Percentiles rank a stretch among this genome's conserved stretches.
These are phyloP conservation scores for Conticribra weissflogii DNA, from an alignment of 108 stramenopile genomes.

Conservation along the genomic window DNA sequence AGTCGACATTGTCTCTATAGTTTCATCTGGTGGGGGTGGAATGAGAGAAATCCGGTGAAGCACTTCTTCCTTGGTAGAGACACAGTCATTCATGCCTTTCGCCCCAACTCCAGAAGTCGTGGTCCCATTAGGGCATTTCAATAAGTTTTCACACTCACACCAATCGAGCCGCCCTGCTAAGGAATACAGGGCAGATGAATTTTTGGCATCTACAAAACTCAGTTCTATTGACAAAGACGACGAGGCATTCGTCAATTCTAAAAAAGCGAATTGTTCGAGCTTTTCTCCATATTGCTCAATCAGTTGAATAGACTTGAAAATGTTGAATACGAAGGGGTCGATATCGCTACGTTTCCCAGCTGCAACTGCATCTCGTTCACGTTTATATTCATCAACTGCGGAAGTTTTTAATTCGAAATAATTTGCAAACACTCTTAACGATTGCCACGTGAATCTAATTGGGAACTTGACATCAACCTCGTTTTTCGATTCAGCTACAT, in stretches of 20 bases:
- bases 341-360: slow-evolving; percentile 42
- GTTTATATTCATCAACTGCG: slow-evolving; percentile 52
- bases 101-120: slow-evolving; percentile 32
- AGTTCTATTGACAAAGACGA: slow-evolving; percentile 10
- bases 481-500: background rate
- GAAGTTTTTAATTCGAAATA: slow-evolving; percentile 55
- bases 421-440: slow-evolving; percentile 40
- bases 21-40: slow-evolving; percentile 7
- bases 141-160: slow-evolving; percentile 75
- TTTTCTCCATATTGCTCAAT: slow-evolving; percentile 76
- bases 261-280: slow-evolving; percentile 39
- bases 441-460: slow-evolving; percentile 60
- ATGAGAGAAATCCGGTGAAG: slow-evolving; percentile 39
- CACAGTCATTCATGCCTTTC: slow-evolving; percentile 58
- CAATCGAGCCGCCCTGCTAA: slow-evolving; percentile 62
- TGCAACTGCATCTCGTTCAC: slow-evolving; percentile 40
- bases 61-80: slow-evolving; percentile 45
- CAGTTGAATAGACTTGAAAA: slow-evolving; percentile 60
- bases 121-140: slow-evolving; percentile 87
- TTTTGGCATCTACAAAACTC: background rate
- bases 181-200: slow-evolving; percentile 9
- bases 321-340: slow-evolving; percentile 70
- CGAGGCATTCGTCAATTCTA: slow-evolving; percentile 17
- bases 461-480: slow-evolving; percentile 38
- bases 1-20: slow-evolving; percentile 17